Percentiles rank a stretch among this genome's conserved stretches.
Conservation (phyloP, 1,284 basidiomycete genomes). For the Ceratobasidium sp. region DNA sequence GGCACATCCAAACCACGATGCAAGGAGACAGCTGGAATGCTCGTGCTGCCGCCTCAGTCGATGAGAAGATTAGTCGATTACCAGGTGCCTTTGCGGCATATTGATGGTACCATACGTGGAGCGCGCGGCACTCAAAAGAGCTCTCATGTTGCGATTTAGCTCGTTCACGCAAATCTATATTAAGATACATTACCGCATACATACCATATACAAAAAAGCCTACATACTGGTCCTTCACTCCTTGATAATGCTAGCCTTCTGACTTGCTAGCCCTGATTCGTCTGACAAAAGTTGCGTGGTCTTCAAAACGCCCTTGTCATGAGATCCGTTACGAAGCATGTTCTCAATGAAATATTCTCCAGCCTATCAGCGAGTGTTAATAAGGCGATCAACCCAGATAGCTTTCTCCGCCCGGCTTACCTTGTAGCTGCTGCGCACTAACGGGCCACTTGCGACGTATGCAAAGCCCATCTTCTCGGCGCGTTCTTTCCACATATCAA, state of each 20-base stretch:
- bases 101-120: not conserved
- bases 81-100: slow-evolving; percentile 1
- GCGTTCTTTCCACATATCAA: slow-evolving; percentile 89
- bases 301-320: slow-evolving; percentile 39
- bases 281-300: slow-evolving; percentile 1
- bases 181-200: not conserved
- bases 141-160: too few relatives aligned
- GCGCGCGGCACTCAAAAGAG: too few relatives aligned
- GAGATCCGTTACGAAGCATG: slow-evolving; percentile 67
- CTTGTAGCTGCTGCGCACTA: slow-evolving; percentile 98
- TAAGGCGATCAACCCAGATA: slow-evolving; percentile 9
- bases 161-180: too few relatives aligned
- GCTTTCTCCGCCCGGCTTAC: slow-evolving; percentile 61
- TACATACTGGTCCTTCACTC: slow-evolving; percentile 3
- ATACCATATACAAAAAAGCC: not conserved
- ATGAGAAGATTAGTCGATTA: not conserved
- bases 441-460: slow-evolving; percentile 96
- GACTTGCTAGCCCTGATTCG: not conserved
- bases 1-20: slow-evolving; percentile 22
- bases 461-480: slow-evolving; percentile 96
- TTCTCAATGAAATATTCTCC: slow-evolving; percentile 95
- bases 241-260: not conserved
- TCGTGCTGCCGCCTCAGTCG: not conserved
- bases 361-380: slow-evolving; percentile 66
- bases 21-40: slow-evolving; percentile 10